Conservation (phyloP, 1,284 basidiomycete species). For the Cutaneotrichosporon curvatum region DNA sequence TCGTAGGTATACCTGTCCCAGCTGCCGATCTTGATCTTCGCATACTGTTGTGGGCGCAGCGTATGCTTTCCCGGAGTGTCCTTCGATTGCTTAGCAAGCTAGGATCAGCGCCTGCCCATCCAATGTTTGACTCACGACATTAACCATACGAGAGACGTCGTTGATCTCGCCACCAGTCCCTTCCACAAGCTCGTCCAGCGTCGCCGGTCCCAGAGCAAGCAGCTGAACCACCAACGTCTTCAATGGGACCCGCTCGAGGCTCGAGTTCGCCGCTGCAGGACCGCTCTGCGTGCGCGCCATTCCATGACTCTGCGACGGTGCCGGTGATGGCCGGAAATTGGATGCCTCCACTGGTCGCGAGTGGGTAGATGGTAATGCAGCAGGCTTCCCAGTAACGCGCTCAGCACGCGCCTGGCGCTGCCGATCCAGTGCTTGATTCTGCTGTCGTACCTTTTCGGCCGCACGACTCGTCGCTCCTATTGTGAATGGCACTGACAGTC, state of each 20-base stretch:
- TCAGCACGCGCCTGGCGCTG: slow-evolving; percentile 26
- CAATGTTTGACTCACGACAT: slow-evolving; percentile 27
- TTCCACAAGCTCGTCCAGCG: slow-evolving; percentile 24
- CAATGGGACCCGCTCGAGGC: slow-evolving; percentile 27
- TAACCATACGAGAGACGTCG: slow-evolving; percentile 38
- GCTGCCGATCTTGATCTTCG: slow-evolving; percentile 39
- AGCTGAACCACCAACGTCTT: slow-evolving; percentile 42
- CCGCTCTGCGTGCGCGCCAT: slow-evolving; percentile 16
- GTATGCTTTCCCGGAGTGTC: slow-evolving; percentile 13
- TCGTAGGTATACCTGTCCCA: slow-evolving; percentile 33
- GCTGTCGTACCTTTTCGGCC: slow-evolving; percentile 27
- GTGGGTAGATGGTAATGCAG: background rate
- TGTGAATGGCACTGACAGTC: slow-evolving; percentile 29
- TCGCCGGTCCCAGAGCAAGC: slow-evolving; percentile 33
- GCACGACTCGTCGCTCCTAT: slow-evolving; percentile 19
- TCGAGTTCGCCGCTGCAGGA: slow-evolving; percentile 6
- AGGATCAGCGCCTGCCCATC: background rate
- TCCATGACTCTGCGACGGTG: background rate
- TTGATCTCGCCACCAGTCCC: slow-evolving; percentile 27
- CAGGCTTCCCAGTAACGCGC: slow-evolving; percentile 19
- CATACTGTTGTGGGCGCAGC: slow-evolving; percentile 34
- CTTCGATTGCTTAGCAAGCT: slow-evolving; percentile 5
- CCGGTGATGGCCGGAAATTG: slow-evolving; percentile 2
- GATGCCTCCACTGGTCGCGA: background rate
- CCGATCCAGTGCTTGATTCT: slow-evolving; percentile 24